Conservation (phyloP, 1,284 basidiomycete species). For the Neolentinus lepideus region DNA sequence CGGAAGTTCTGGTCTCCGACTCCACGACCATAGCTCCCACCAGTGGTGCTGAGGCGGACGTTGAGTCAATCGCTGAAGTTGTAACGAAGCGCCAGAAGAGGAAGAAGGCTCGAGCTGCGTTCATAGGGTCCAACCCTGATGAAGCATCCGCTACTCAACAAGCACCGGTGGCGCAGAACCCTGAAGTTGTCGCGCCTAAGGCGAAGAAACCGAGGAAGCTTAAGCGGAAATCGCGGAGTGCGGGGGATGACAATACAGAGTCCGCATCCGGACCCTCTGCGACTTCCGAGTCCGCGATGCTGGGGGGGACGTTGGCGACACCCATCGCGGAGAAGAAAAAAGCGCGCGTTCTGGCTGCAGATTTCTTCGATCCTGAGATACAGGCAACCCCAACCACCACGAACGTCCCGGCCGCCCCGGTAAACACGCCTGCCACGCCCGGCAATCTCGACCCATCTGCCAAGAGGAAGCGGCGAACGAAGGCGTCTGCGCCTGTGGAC, state of each 20-base stretch:
- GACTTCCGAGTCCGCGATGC: not conserved
- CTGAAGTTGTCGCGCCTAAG: constrained; percentile 2
- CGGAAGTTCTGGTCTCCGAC: not conserved
- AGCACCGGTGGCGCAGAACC: constrained; percentile 6
- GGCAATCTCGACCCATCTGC: constrained; percentile 3
- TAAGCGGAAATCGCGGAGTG: constrained; percentile 6
- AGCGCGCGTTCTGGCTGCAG: constrained; percentile 18
- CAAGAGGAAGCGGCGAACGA: constrained; percentile 15
- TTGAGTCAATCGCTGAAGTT: constrained; percentile 9
- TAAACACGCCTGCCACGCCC: constrained; percentile 2
- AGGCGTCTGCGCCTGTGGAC: constrained; percentile 1
- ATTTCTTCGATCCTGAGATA: constrained; percentile 20
- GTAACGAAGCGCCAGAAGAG: constrained; percentile 13
- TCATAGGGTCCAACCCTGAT: constrained; percentile 2
- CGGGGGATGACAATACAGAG: not conserved
- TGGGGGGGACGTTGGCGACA: constrained; percentile 11
- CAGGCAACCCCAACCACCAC: constrained; percentile 7
- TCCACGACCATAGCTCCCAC: constrained; percentile 2
- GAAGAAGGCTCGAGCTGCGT: constrained; percentile 11
- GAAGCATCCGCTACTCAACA: constrained; percentile 1
- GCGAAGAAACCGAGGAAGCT: constrained; percentile 15
- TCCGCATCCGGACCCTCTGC: not conserved
- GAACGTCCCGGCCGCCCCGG: constrained; percentile 1
- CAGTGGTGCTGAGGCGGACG: constrained; percentile 11
- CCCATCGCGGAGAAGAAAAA: constrained; percentile 13